phyloP scores from a whole-genome alignment of 768 basidiomycete species.

The Candolleomyces aberdarensis region DNA sequence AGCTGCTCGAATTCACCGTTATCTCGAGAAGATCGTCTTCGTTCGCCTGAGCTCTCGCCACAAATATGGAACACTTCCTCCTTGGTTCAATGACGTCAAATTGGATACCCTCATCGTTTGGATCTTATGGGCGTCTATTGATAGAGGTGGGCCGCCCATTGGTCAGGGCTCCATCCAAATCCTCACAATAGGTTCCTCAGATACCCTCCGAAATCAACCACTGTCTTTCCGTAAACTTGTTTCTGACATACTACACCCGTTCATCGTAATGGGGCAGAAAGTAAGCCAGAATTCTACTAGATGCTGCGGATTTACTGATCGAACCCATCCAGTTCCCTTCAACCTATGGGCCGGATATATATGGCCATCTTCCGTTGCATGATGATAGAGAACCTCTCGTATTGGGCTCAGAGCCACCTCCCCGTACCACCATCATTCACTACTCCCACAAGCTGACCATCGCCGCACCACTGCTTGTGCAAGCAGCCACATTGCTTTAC shows the following conservation, averaged over 20 bases:
- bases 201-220: constrained; percentile 28
- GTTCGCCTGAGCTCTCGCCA: constrained; percentile 11
- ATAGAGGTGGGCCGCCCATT: constrained; percentile 24
- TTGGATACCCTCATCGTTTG: constrained; percentile 39
- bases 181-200: constrained; percentile 18
- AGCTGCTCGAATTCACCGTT: constrained; percentile 31
- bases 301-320: too few species aligned
- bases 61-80: constrained; percentile 2
- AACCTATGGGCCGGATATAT: constrained; percentile 40
- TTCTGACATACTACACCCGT: constrained; percentile 31
- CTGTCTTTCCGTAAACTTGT: constrained; percentile 21
- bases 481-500: constrained; percentile 37
- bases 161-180: not conserved
- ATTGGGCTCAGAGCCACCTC: constrained; percentile 31
- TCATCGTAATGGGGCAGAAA: constrained; percentile 39
- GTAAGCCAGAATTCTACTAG: constrained; percentile 20
- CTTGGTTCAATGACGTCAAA: constrained; percentile 29
- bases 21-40: constrained; percentile 18
- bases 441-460: constrained; percentile 39
- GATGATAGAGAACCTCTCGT: constrained; percentile 19
- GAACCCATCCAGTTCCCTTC: constrained; percentile 33
- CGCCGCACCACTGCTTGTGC: constrained; percentile 36
- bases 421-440: constrained; percentile 32
- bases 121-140: constrained; percentile 46
- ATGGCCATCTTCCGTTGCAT: constrained; percentile 39